Evolutionary conservation across 352 stramenopile species (phyloP).

Genomic region (Albugo laibachii): DNA sequence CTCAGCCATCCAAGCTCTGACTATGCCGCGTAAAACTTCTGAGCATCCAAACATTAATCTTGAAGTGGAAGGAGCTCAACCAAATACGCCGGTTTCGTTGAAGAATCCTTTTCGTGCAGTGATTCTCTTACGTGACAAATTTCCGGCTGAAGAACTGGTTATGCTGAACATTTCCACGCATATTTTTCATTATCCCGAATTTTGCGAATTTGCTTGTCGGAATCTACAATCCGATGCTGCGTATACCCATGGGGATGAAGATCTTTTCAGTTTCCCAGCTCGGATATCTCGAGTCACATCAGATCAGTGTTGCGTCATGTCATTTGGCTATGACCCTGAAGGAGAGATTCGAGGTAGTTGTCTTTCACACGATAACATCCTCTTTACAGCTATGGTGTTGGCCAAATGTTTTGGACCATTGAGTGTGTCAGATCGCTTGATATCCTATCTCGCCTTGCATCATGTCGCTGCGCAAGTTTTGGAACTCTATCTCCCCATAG

Average conservation of each 20-base stretch:
- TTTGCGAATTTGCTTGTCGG: slow-evolving; percentile 25
- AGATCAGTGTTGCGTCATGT: slow-evolving; percentile 25
- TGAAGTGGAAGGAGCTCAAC: background rate
- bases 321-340: slow-evolving; percentile 37
- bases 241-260: slow-evolving; percentile 8
- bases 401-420: slow-evolving; percentile 34
- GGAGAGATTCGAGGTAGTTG: slow-evolving; percentile 26
- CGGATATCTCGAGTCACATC: slow-evolving; percentile 13
- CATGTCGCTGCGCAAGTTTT: slow-evolving; percentile 48
- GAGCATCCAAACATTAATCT: slow-evolving; percentile 10
- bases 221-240: slow-evolving; percentile 19
- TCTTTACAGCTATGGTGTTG: slow-evolving; percentile 54
- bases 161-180: background rate
- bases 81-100: slow-evolving; percentile 13
- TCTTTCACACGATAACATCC: slow-evolving; percentile 67
- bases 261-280: slow-evolving; percentile 6
- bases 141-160: background rate
- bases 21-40: slow-evolving; percentile 2
- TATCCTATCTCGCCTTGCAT: slow-evolving; percentile 49
- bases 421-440: slow-evolving; percentile 21
- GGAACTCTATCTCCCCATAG: slow-evolving; percentile 49
- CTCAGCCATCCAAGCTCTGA: slow-evolving; percentile 12
- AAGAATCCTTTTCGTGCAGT: slow-evolving; percentile 9
- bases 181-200: background rate
- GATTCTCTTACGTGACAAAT: slow-evolving; percentile 9